Conservation (phyloP, 2,329 filamentous ascomycete genomes). For the Pseudocercospora macadamiae region DNA sequence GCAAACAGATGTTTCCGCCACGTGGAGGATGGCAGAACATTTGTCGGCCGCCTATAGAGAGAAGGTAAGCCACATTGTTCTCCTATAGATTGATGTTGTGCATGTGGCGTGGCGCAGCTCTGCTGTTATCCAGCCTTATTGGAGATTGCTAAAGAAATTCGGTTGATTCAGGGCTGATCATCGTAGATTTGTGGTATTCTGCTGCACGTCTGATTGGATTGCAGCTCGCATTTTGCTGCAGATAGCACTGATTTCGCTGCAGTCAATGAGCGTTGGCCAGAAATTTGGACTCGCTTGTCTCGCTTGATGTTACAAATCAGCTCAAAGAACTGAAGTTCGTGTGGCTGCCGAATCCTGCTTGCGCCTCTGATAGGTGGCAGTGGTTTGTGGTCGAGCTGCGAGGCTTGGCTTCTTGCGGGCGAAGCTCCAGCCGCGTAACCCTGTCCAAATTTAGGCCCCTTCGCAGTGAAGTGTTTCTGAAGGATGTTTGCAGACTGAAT, state of each 20-base stretch:
- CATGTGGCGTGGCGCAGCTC: no score
- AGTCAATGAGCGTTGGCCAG: not conserved
- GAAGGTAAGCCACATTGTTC: no score
- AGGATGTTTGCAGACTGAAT: not conserved
- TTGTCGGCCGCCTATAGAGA: not conserved
- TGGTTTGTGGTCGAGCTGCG: not conserved
- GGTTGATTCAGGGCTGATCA: no score
- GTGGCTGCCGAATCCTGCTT: not conserved
- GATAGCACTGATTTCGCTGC: no score
- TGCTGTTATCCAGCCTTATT: no score
- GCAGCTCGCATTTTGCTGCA: no score
- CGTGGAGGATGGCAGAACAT: not conserved
- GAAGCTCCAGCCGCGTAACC: not conserved
- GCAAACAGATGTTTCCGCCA: not conserved
- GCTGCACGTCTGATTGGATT: no score
- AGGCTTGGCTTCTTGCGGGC: not conserved
- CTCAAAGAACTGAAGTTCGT: not conserved
- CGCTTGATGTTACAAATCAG: not conserved
- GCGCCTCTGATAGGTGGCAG: not conserved
- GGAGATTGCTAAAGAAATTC: no score
- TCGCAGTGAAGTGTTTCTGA: not conserved
- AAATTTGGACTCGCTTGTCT: not conserved
- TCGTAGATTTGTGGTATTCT: no score
- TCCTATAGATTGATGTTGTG: no score
- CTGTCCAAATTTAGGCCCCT: not conserved